Conservation (phyloP, 2,329 filamentous ascomycete species). For the Hypocrella siamensis region DNA sequence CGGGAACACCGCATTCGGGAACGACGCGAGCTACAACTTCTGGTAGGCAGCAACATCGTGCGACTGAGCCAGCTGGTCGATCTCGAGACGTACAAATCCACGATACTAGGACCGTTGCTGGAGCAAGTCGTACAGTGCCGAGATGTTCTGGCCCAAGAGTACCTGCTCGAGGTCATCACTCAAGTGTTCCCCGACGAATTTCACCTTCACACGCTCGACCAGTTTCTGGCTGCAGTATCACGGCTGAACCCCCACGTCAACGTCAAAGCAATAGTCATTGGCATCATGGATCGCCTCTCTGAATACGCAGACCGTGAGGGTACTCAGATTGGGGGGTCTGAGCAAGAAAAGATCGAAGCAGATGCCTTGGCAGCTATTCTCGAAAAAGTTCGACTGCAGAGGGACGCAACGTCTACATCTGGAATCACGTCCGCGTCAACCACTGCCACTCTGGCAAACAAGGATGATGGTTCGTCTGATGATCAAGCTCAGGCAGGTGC, state of each 20-base stretch:
- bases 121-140: constrained; percentile 97
- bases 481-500: constrained; percentile 17
- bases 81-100: constrained; percentile 81
- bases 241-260: constrained; percentile 93
- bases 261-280: constrained; percentile 94
- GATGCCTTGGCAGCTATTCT: constrained; percentile 67
- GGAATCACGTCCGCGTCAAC: constrained; percentile 12
- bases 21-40: constrained; percentile 82
- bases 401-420: constrained; percentile 22
- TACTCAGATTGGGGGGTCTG: constrained; percentile 51
- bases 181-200: constrained; percentile 99
- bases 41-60: constrained; percentile 94
- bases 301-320: constrained; percentile 87
- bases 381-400: constrained; percentile 58
- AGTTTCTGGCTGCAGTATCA: constrained; percentile 85
- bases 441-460: constrained; percentile 11
- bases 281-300: constrained; percentile 89
- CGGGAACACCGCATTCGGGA: constrained; percentile 87
- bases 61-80: constrained; percentile 91
- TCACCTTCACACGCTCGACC: constrained; percentile 89
- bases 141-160: constrained; percentile 93
- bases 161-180: constrained; percentile 93
- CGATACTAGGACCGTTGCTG: constrained; percentile 73
- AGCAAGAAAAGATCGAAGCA: constrained; percentile 65
- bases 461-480: constrained; percentile 7